Evolutionary conservation across 1,284 basidiomycete genomes (phyloP), one percentile per base, ranked within the genome.

Genomic region (Puccinia triticina): DNA sequence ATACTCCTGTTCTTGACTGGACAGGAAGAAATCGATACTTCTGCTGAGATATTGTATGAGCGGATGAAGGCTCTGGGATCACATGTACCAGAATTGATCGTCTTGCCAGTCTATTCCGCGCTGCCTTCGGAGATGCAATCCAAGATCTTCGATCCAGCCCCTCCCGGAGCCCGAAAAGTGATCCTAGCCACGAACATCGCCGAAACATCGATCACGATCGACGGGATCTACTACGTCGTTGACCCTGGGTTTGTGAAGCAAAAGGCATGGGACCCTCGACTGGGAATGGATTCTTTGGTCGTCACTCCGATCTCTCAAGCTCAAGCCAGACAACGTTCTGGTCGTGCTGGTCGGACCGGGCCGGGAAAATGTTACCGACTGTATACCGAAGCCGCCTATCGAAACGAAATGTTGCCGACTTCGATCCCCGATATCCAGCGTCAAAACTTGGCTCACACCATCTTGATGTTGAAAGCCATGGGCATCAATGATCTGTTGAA

Each of bases 241-340:
- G 97, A 99, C 87, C 96, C 97, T 1, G 97, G 97, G 12, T 99
- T 99, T 88, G 93, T 95, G 50, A 99, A 99, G 88, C 97, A 99
- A 88, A 99, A 98, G 86, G 96, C 95, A 0, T 99, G 98, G 87
- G 96, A 99, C 87, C 95, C 97, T 29, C 91, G 94, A 75, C 89
- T 99, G 83, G 97, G 96, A 85, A 99, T 99, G 96, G 97, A 99
- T 88, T 97, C 95, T 26, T 90, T 99, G 82, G 93, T 98, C 67
- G 97, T 99, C 61, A 98, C 96, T 71, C 97, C 97, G 64, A 99
- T 99, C 85, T 98, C 96, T 18, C 96, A 99, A 89, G 96, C 97
- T 5, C 96, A 98, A 87, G 96, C 97, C 0, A 91, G 94, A 59
- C 97, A 99, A 86, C 91, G 97, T 59, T 90, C 95, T 0, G 97